Evolutionary conservation across 768 basidiomycete genomes (phyloP), one percentile per base, ranked within the genome.

Genomic region (Termitomyces sp.): DNA sequence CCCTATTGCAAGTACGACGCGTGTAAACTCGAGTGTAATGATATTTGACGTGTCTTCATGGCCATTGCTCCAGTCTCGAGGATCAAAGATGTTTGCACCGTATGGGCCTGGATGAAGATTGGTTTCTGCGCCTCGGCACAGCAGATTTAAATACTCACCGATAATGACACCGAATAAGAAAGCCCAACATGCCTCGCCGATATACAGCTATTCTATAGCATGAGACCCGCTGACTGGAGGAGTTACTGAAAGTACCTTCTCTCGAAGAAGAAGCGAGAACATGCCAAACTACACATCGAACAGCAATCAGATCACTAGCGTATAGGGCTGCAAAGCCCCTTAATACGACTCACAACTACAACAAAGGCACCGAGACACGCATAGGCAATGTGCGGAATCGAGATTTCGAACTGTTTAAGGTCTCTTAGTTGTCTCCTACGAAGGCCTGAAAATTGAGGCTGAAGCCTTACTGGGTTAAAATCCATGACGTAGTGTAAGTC

Each of bases 121-220:
- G 60, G 38, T 43, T 40, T 54, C 7, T 42, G 10, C 40, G 6
- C 7, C 18, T 26, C 35, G 49, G 30, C 22, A 13, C 26, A 28
- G n/a, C 16, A 35, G 36, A 24, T 13, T 47, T 16, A n/a, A n/a
- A n/a, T 60, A 70, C 81, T 60, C 68, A 83, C 89, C 94, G 52
- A 96, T 86, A 62, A 94, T 87, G 66, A 98, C 88, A 13, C 94
- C 93, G 65, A 96, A 92, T 35, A 96, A 69, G 65, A 97, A 97
- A 0, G 96, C 94, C 84, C 92, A 92, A 63, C 90, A 91, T 14
- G 97, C 94, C 79, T 99, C 97, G 60, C 97, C 97, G 58, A 98
- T 86, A 69, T 97, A 98, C 26, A 96, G 72, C 83, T 92, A 60
- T 24, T 30, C 36, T 35, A 36, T 14, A 48, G 56, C 6, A 18